A percentile compares a stretch with the other conserved stretches of the same genome.
phyloP scores from a whole-genome alignment of 495 filamentous ascomycete species.

The Amorphotheca resinae region DNA sequence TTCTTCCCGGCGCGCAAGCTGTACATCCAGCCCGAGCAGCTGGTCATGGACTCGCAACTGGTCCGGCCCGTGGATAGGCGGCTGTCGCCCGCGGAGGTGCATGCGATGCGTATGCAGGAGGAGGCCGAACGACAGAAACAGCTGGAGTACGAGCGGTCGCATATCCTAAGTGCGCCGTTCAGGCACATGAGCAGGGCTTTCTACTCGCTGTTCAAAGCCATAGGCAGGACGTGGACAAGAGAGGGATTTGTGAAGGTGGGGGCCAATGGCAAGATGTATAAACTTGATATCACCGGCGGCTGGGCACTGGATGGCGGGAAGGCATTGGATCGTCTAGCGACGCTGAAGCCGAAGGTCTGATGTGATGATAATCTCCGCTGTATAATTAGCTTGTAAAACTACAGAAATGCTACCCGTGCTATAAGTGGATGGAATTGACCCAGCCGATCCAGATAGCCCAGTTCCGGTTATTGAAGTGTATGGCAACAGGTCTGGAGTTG shows the following conservation, averaged over 20 bases:
- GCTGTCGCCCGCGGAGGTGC: slow-evolving; percentile 2
- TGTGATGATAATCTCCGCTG: not conserved
- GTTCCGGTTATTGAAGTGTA: too few species aligned
- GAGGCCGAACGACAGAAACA: slow-evolving; percentile 18
- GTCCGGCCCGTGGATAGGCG: not conserved
- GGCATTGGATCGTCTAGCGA: slow-evolving; percentile 36
- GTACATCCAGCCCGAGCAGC: slow-evolving; percentile 12
- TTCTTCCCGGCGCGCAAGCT: slow-evolving; percentile 17
- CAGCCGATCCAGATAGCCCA: too few species aligned
- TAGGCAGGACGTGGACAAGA: slow-evolving; percentile 29
- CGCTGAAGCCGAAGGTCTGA: slow-evolving; percentile 4
- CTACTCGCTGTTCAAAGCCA: slow-evolving; percentile 20
- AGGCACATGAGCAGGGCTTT: slow-evolving; percentile 26
- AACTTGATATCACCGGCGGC: slow-evolving; percentile 35
- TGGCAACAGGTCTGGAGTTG: too few species aligned
- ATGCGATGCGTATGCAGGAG: slow-evolving; percentile 21
- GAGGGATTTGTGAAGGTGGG: slow-evolving; percentile 31
- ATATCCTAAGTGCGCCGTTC: slow-evolving; percentile 38
- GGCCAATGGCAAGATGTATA: slow-evolving; percentile 23
- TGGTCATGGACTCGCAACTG: slow-evolving; percentile 1
- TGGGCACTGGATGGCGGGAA: slow-evolving; percentile 38
- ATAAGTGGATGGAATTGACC: too few species aligned
- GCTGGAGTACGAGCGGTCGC: slow-evolving; percentile 29
- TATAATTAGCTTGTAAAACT: too few species aligned
- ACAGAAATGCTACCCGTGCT: too few species aligned